Evolutionary conservation across 108 stramenopile genomes (phyloP).

Genomic region (Skeletonema tropicum): DNA sequence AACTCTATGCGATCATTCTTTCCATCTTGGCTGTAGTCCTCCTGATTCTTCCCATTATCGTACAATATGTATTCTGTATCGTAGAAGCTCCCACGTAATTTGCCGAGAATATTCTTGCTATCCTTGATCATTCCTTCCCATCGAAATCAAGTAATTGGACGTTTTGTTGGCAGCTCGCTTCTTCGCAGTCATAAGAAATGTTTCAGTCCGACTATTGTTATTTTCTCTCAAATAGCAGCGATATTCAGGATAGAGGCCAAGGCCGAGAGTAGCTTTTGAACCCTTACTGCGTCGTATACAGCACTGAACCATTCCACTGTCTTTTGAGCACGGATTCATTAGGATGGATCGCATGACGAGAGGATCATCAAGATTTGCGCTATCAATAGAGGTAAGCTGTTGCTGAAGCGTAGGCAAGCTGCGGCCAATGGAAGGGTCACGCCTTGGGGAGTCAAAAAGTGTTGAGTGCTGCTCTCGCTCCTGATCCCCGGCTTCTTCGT

Average conservation of each 20-base stretch:
- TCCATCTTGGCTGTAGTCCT: conserved; percentile 32
- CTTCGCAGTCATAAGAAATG: conserved; percentile 88
- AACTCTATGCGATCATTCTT: conserved; percentile 66
- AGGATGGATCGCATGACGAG: conserved; percentile 61
- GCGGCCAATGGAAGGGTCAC: background rate
- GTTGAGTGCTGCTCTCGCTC: background rate
- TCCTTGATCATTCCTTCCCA: conserved; percentile 72
- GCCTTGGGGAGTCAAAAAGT: background rate
- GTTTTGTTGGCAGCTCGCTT: conserved; percentile 85
- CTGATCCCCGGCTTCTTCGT: background rate
- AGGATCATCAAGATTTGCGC: conserved; percentile 47
- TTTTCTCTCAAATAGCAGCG: conserved; percentile 63
- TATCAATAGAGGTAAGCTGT: conserved; percentile 33
- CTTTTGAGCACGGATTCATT: conserved; percentile 67
- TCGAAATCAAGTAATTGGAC: conserved; percentile 87
- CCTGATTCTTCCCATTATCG: conserved; percentile 82
- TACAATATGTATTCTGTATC: conserved; percentile 90
- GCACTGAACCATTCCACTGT: conserved; percentile 80
- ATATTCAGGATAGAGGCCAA: conserved; percentile 78
- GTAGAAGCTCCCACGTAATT: conserved; percentile 86
- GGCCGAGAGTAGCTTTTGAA: conserved; percentile 45
- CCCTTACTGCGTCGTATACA: conserved; percentile 79
- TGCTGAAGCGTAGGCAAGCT: background rate
- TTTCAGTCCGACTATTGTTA: conserved; percentile 60
- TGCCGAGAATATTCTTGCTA: conserved; percentile 79